A percentile compares a stretch with the other conserved stretches of the same genome.
Conservation (phyloP, 306 rosid genomes). For the Alnus glutinosa region DNA sequence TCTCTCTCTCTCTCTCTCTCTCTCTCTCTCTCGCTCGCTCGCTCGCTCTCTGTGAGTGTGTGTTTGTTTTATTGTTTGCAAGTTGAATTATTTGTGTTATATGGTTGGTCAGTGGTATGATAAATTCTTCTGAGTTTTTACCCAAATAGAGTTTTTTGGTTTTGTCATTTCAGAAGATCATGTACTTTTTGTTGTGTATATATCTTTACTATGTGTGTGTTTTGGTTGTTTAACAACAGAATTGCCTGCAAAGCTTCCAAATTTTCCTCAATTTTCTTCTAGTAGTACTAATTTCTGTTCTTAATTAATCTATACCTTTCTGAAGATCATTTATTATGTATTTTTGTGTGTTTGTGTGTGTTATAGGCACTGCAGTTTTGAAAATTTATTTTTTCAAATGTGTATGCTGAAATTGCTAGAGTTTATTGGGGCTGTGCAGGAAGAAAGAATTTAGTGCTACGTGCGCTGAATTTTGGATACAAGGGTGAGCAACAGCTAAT, state of each 20-base stretch:
- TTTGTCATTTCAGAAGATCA: background rate
- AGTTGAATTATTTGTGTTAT: background rate
- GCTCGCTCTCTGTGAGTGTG: conserved; percentile 3
- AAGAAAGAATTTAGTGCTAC: conserved; percentile 32
- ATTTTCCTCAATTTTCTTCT: background rate
- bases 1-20: conserved; percentile 19
- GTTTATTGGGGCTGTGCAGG: conserved; percentile 36
- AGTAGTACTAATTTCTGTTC: background rate
- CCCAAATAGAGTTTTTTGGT: background rate
- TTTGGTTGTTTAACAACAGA: too few species aligned
- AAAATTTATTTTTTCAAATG: background rate
- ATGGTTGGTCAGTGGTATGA: background rate
- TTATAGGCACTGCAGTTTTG: background rate
- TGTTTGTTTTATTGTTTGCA: background rate
- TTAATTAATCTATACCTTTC: background rate
- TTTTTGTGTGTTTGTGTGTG: too few species aligned
- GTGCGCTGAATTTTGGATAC: conserved; percentile 38
- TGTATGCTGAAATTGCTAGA: conserved; percentile 25
- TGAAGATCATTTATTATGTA: background rate
- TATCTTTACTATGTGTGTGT: too few species aligned
- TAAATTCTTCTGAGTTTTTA: background rate
- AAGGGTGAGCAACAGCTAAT: conserved; percentile 36
- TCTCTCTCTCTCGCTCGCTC: conserved; percentile 11
- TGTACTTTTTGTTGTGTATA: too few species aligned
- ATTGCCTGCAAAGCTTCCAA: background rate